phyloP scores from a whole-genome alignment of 1,284 basidiomycete genomes.

The Mycena sp. region DNA sequence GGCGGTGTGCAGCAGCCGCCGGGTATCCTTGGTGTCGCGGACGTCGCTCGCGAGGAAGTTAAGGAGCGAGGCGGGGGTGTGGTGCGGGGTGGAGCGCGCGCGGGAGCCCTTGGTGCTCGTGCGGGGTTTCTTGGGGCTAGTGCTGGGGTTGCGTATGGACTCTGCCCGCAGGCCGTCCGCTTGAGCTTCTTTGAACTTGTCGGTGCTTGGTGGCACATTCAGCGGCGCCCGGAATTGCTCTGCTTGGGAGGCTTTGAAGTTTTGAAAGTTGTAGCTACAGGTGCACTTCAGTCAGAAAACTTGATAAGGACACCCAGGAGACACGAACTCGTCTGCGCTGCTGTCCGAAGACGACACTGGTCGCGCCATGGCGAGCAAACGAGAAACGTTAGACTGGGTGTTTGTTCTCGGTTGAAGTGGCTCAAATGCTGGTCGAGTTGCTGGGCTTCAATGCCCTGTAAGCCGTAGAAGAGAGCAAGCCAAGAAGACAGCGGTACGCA shows the following conservation, averaged over 20 bases:
- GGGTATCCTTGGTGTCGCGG: slow-evolving; percentile 40
- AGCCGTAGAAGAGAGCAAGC: background rate
- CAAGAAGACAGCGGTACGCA: no score
- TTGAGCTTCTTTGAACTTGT: slow-evolving; percentile 23
- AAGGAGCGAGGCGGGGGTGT: slow-evolving; percentile 25
- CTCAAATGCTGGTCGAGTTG: background rate
- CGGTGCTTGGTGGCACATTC: background rate
- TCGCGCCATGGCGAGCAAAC: background rate
- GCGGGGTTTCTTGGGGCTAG: slow-evolving; percentile 7
- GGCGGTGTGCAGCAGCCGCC: slow-evolving; percentile 38
- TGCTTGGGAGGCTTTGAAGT: slow-evolving; percentile 11
- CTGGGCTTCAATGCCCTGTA: background rate
- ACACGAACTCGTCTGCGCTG: slow-evolving; percentile 22
- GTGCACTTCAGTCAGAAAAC: background rate
- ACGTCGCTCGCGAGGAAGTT: slow-evolving; percentile 40
- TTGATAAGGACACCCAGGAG: background rate
- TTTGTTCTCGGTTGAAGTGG: background rate
- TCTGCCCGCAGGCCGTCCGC: slow-evolving; percentile 1
- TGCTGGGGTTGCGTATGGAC: background rate
- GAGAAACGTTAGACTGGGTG: background rate
- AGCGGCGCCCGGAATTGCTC: slow-evolving; percentile 5
- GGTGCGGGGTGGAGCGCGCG: no score
- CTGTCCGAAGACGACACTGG: slow-evolving; percentile 18
- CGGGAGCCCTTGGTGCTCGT: background rate
- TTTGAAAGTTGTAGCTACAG: background rate